Conservation (phyloP, 1,284 basidiomycete genomes). For the Rhizoctonia solani region DNA sequence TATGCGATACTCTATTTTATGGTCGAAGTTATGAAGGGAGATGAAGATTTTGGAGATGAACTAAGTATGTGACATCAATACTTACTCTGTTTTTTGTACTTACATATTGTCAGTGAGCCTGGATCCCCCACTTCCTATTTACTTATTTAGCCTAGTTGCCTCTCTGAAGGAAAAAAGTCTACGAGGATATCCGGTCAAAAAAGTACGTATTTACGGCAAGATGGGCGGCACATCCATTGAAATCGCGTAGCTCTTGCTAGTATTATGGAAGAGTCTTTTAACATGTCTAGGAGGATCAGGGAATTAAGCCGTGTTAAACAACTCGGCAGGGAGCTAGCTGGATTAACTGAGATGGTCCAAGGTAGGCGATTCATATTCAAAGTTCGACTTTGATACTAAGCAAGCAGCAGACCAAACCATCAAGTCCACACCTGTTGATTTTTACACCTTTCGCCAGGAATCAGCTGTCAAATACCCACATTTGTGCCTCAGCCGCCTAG, state of each 20-base stretch:
- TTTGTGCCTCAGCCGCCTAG: conserved; percentile 64
- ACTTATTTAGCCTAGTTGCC: conserved; percentile 87
- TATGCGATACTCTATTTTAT: conserved; percentile 93
- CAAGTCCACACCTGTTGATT: conserved; percentile 87
- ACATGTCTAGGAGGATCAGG: conserved; percentile 91
- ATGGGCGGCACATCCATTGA: conserved; percentile 35
- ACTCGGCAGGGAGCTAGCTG: conserved; percentile 81
- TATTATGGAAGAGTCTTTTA: conserved; percentile 94
- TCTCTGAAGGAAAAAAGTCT: conserved; percentile 91
- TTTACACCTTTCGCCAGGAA: conserved; percentile 84
- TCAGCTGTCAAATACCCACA: conserved; percentile 91
- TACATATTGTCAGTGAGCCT: conserved; percentile 72
- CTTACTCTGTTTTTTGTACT: conserved; percentile 19
- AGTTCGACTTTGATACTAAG: not conserved
- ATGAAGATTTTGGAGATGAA: conserved; percentile 93
- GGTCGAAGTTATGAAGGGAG: conserved; percentile 87
- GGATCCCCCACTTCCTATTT: conserved; percentile 92
- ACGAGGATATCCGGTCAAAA: conserved; percentile 95
- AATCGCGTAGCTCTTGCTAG: conserved; percentile 74
- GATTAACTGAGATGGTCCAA: conserved; percentile 65
- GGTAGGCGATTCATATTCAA: conserved; percentile 48
- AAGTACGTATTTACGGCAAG: conserved; percentile 55
- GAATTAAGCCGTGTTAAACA: conserved; percentile 85
- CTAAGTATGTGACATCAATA: conserved; percentile 68
- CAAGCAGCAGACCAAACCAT: conserved; percentile 47